phyloP scores from a whole-genome alignment of 1,284 basidiomycete genomes.

The Anthracocystis walkeri region DNA sequence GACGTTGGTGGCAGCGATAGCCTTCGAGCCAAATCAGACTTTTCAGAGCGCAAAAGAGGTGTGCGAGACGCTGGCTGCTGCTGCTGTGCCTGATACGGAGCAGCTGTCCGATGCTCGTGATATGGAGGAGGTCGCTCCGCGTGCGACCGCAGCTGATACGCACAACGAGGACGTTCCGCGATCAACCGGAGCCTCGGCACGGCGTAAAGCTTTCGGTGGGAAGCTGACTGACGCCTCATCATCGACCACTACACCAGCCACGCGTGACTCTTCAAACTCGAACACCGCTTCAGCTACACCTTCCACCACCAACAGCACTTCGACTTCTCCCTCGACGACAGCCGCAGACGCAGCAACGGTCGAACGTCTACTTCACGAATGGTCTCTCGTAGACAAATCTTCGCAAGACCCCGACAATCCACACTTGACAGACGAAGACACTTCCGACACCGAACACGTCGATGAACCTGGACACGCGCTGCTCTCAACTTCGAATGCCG shows the following conservation, averaged over 20 bases:
- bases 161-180: not conserved
- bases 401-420: conserved; percentile 40
- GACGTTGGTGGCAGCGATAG: conserved; percentile 56
- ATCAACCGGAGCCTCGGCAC: not conserved
- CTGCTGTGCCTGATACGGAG: conserved; percentile 27
- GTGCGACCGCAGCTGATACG: not conserved
- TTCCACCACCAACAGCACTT: conserved; percentile 3
- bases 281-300: not conserved
- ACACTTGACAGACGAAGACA: conserved; percentile 52
- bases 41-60: conserved; percentile 51
- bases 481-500: not conserved
- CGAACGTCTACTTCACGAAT: conserved; percentile 45
- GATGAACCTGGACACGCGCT: conserved; percentile 5
- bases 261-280: not conserved
- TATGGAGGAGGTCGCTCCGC: not conserved
- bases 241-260: not conserved
- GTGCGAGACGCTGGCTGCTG: conserved; percentile 46
- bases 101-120: too few species aligned
- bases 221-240: conserved; percentile 16
- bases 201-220: conserved; percentile 27
- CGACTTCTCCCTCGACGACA: not conserved
- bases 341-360: conserved; percentile 37
- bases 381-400: conserved; percentile 42
- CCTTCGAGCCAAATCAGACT: conserved; percentile 52
- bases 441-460: conserved; percentile 20